Percentiles rank a stretch among this genome's conserved stretches.
Conservation (phyloP, 2,329 filamentous ascomycete species). For the Microthyrium microscopicum region DNA sequence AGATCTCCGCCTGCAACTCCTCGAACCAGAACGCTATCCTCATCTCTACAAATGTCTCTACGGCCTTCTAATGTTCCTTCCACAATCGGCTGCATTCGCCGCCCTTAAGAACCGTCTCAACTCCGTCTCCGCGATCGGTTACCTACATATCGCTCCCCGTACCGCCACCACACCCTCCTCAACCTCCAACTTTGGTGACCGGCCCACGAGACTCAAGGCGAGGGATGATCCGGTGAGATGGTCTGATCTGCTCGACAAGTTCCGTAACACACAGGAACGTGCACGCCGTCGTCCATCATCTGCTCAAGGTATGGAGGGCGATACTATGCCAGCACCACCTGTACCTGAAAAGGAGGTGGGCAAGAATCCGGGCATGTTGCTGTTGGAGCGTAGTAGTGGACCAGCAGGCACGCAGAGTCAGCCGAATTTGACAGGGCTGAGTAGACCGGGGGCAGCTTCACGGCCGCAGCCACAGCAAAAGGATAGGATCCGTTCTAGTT, state of each 20-base stretch:
- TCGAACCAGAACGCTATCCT: slow-evolving; percentile 89
- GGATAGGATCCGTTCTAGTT: too few species aligned
- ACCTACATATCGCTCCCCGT: slow-evolving; percentile 60
- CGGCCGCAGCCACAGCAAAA: slow-evolving; percentile 19
- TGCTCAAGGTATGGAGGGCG: not conserved
- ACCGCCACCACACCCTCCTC: slow-evolving; percentile 19
- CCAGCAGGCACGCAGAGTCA: slow-evolving; percentile 1
- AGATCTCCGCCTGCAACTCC: slow-evolving; percentile 86
- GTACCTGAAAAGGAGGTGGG: slow-evolving; percentile 6
- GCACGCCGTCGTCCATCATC: slow-evolving; percentile 32
- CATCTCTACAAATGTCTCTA: slow-evolving; percentile 97
- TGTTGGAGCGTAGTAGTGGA: too few species aligned
- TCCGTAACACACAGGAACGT: slow-evolving; percentile 76
- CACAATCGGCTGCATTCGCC: slow-evolving; percentile 92
- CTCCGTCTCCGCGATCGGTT: slow-evolving; percentile 92
- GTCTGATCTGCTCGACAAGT: slow-evolving; percentile 88
- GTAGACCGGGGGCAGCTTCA: slow-evolving; percentile 6
- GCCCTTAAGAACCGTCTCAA: slow-evolving; percentile 93
- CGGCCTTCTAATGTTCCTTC: slow-evolving; percentile 92
- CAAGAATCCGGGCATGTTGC: not conserved
- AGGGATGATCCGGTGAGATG: slow-evolving; percentile 81
- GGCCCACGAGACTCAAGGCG: slow-evolving; percentile 57
- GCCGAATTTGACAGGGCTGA: slow-evolving; percentile 10
- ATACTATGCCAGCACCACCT: slow-evolving; percentile 2
- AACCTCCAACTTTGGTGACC: slow-evolving; percentile 18